Evolutionary conservation across 441 rosid genomes (phyloP), one percentile per base, ranked within the genome.

Genomic region (Kokia cookei): DNA sequence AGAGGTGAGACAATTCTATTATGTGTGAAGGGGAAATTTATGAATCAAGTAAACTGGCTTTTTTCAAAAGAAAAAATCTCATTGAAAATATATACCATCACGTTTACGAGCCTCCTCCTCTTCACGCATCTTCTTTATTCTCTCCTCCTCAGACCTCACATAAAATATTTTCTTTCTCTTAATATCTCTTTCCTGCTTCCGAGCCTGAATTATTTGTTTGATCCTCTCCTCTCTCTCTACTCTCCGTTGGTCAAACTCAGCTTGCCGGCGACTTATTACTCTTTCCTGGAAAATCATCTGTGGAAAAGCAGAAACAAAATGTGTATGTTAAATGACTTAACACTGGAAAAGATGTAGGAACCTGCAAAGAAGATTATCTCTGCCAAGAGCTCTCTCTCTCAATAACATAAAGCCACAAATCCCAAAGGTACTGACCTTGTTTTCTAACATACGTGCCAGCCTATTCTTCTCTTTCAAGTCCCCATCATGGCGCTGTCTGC

Each of bases 401-500:
- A 53, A 5, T 5, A 53, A n/a, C 17, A 53, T 43, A 32, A 51
- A 51, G 47, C 60, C 45, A 51, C 60, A 17, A 51, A 51, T 37
- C 17, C 17, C 71, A 65, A 45, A 54, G 42, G 59, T 14, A 80
- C 88, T 57, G 40, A 94, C 99, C 97, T 97, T 93, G 72, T 80
- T 82, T 8, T 87, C 90, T 82, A 88, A 69, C 97, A 97, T 93
- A 77, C 93, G 83, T 43, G 85, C 78, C 75, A 97, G 79, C 78
- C 99, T 87, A 68, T 84, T 85, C 86, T 97, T 96, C 87, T 94
- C 98, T 86, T 76, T 89, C 79, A 96, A 88, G 84, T 96, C 98
- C 51, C 97, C 96, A 78, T 94, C 98, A 81, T 96, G 99, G 50
- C 90, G 90, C 80, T 92, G 96, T 81, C 86, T 88, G 86, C 99